Percentiles rank a stretch among this genome's conserved stretches.
These are phyloP conservation scores for Claviceps sp. DNA, from an alignment of 2,329 filamentous ascomycete genomes.

Conservation along the genomic window DNA sequence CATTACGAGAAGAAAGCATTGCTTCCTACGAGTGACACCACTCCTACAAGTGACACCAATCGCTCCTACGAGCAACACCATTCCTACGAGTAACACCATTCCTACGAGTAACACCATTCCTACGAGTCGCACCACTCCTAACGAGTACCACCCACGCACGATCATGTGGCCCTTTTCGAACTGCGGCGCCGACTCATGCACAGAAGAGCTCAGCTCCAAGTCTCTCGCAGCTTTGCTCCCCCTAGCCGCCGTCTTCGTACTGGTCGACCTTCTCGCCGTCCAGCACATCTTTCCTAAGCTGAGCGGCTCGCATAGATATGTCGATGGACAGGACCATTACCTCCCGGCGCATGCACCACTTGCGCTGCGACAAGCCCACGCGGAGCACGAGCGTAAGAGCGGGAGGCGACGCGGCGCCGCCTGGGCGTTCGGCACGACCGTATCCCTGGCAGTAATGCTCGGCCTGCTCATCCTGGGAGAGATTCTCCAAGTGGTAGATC, in stretches of 20 bases:
- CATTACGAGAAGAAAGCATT: no score
- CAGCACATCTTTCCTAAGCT: conserved; percentile 62
- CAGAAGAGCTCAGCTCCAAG: conserved; percentile 27
- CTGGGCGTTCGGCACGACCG: conserved; percentile 59
- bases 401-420: conserved; percentile 39
- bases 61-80: no score
- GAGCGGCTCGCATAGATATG: conserved; percentile 34
- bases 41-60: no score
- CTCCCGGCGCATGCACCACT: conserved; percentile 49
- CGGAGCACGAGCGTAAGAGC: conserved; percentile 41
- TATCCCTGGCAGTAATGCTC: conserved; percentile 64
- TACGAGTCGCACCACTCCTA: no score
- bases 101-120: no score
- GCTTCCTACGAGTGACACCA: no score
- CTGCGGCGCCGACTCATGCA: conserved; percentile 46
- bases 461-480: conserved; percentile 74
- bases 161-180: conserved; percentile 29
- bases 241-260: conserved; percentile 56
- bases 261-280: conserved; percentile 48
- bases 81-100: no score
- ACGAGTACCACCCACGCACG: no score
- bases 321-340: conserved; percentile 46
- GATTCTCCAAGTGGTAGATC: conserved; percentile 62
- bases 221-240: conserved; percentile 50
- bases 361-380: conserved; percentile 43